Evolutionary conservation across 1,284 basidiomycete genomes (phyloP).

Genomic region (Psilocybe mexicana): DNA sequence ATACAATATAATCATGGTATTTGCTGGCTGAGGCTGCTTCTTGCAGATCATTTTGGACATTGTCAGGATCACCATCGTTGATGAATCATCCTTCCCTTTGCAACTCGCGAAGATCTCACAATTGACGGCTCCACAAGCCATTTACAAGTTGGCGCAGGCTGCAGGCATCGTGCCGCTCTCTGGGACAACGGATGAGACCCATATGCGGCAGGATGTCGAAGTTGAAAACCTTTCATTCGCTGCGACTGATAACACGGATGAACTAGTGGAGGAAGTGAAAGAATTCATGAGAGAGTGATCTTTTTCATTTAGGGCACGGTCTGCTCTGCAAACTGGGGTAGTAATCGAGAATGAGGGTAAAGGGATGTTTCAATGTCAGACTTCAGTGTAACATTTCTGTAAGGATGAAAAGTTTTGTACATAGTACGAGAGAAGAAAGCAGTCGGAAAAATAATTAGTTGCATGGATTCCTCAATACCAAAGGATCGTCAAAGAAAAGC

Average conservation of each 20-base stretch:
- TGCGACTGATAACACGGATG: conserved; percentile 18
- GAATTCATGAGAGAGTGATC: conserved; percentile 20
- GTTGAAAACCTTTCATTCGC: conserved; percentile 45
- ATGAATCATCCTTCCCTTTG: conserved; percentile 49
- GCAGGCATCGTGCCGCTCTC: conserved; percentile 62
- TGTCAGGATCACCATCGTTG: conserved; percentile 72
- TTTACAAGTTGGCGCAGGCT: conserved; percentile 68
- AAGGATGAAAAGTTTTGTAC: no score
- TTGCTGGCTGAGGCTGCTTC: neutral
- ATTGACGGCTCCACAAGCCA: conserved; percentile 62
- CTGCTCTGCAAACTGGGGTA: no score
- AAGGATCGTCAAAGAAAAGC: no score
- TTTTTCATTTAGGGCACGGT: no score
- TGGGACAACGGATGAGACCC: conserved; percentile 59
- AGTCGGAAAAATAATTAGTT: no score
- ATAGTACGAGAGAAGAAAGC: no score
- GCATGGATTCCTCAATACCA: neutral
- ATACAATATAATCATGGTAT: no score
- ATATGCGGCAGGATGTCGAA: conserved; percentile 66
- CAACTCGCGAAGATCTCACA: conserved; percentile 46
- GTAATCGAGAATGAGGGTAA: no score
- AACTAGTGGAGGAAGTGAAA: conserved; percentile 21
- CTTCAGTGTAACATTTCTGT: no score
- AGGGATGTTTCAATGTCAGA: no score
- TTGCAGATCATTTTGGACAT: conserved; percentile 81